Evolutionary conservation across 441 rosid genomes (phyloP), one percentile per base, ranked within the genome.

Genomic region (Syzygium syzygioides): DNA sequence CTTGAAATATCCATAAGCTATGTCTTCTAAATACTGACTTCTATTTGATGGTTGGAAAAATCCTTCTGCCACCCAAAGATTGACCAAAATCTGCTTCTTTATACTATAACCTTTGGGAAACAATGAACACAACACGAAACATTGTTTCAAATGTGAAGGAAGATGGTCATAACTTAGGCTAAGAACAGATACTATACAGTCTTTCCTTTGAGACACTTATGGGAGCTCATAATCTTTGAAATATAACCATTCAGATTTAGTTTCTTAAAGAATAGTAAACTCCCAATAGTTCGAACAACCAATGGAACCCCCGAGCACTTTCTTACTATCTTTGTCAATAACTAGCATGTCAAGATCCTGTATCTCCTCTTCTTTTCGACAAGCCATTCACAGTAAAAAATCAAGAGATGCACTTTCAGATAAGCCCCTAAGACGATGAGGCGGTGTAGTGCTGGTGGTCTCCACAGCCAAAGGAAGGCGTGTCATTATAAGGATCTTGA

Each of bases 401-500:
- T 68, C 26, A 68, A 68, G 28, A 18, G 79, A 68, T 19, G 28
- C 26, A 19, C 48, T 68, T 34, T 0, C 0, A 1, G 26, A 68
- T 0, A 19, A 68, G 45, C 26, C 15, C 10, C 11, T 4, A 9
- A 19, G 48, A 68, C 2, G 26, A 68, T 34, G 26, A 68, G 79
- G 7, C 20, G 79, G 26, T 4, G 1, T 0, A 34, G 14, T 19
- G 26, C 14, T 5, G 28, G 48, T 34, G 48, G 19, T 23, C 79
- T 68, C 0, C 6, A 2, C 1, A 71, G 37, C 14, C 0, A 37
- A 68, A 41, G 50, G 45, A 25, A 71, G 25, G 80, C 0, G 0
- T 71, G 80, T 37, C 0, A 0, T 71, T 37, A 37, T 20, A 37
- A 37, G 0, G 0, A 71, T 3, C 50, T 71, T 71, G 0, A 50